phyloP scores from a whole-genome alignment of 129 eudicot species.

The Arctium minus region DNA sequence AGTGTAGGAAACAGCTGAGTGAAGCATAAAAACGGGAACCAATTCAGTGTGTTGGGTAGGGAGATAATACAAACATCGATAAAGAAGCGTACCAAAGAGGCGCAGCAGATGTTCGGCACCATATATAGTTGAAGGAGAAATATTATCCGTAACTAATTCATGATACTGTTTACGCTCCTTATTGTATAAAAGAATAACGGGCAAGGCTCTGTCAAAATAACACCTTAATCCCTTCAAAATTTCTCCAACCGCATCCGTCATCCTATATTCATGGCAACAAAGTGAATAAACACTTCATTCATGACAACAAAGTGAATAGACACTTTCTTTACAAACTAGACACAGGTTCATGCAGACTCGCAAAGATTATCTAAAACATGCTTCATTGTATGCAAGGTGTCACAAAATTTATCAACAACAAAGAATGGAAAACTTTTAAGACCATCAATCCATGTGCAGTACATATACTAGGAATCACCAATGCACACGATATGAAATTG shows the following conservation, averaged over 20 bases:
- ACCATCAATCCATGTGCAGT: not conserved
- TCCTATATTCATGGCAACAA: slow-evolving; percentile 39
- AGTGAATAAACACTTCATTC: not conserved
- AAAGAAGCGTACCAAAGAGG: slow-evolving; percentile 70
- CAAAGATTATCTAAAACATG: not conserved
- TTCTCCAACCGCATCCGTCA: slow-evolving; percentile 66
- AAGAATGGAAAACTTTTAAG: not conserved
- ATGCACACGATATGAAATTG: not conserved
- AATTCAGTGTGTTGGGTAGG: not conserved
- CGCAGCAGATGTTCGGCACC: slow-evolving; percentile 98
- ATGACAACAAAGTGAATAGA: not conserved
- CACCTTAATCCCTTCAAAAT: slow-evolving; percentile 75
- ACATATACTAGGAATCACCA: not conserved
- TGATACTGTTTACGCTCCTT: slow-evolving; percentile 78
- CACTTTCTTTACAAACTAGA: not conserved
- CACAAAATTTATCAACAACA: not conserved
- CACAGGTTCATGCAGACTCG: not conserved
- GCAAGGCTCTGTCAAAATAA: slow-evolving; percentile 83
- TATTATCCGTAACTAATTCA: slow-evolving; percentile 59
- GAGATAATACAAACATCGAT: not conserved
- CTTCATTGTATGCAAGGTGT: not conserved
- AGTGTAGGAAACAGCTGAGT: not conserved
- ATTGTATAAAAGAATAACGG: slow-evolving; percentile 75
- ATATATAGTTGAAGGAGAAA: slow-evolving; percentile 77
- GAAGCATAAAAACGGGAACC: not conserved